phyloP scores from a whole-genome alignment of 352 stramenopile genomes.

The Globisporangium apiculatum region DNA sequence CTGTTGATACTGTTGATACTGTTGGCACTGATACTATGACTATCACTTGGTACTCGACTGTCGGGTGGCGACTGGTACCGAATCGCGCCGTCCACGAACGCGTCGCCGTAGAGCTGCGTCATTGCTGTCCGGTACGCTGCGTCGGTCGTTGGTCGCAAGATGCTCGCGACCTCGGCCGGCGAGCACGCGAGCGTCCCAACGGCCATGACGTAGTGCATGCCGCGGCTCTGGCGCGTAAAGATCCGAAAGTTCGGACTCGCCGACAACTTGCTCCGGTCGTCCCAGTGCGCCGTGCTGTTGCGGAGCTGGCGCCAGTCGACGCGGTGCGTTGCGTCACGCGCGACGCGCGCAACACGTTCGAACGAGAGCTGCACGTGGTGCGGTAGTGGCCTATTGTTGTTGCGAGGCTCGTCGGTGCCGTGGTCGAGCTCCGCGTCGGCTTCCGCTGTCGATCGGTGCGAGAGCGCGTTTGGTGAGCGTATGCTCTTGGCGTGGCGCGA shows the following conservation, averaged over 20 bases:
- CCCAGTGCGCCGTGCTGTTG: conserved; percentile 14
- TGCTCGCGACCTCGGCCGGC: conserved; percentile 11
- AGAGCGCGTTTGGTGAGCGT: conserved; percentile 4
- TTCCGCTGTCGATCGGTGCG: conserved; percentile 11
- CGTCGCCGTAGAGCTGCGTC: conserved; percentile 13
- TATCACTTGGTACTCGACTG: no score
- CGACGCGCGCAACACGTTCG: conserved; percentile 8
- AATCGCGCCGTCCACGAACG: conserved; percentile 15
- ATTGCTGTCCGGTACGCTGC: conserved; percentile 9
- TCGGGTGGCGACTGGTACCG: conserved; percentile 1
- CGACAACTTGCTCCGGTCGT: conserved; percentile 10
- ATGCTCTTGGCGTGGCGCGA: background rate
- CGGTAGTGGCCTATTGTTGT: background rate
- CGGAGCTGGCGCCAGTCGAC: conserved; percentile 15
- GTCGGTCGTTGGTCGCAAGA: conserved; percentile 10
- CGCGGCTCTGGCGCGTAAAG: conserved; percentile 15
- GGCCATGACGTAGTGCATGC: conserved; percentile 15
- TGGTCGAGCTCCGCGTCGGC: background rate
- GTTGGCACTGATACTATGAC: background rate
- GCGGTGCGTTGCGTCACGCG: conserved; percentile 5
- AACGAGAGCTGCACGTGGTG: conserved; percentile 3
- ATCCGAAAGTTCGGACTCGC: conserved; percentile 10
- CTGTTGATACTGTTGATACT: background rate
- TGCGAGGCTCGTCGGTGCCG: background rate
- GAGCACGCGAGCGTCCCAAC: conserved; percentile 13